phyloP scores from a whole-genome alignment of 345 rosid genomes.

The Adansonia digitata region DNA sequence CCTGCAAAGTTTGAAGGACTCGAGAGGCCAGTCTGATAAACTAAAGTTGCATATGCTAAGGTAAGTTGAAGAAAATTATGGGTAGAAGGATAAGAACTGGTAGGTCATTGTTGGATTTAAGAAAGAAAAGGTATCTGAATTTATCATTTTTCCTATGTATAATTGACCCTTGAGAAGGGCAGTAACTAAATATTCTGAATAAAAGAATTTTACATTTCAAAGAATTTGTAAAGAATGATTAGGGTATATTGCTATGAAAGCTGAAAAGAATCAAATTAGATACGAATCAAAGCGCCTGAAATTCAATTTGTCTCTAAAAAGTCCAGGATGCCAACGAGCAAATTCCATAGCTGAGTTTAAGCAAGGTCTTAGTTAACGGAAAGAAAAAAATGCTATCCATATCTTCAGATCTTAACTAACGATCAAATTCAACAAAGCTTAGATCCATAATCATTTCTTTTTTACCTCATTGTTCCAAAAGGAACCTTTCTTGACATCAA shows the following conservation, averaged over 20 bases:
- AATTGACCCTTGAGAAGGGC: constrained; percentile 15
- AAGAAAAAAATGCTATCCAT: constrained; percentile 32
- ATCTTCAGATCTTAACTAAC: constrained; percentile 29
- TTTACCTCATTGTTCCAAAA: constrained; percentile 25
- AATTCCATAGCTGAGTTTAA: constrained; percentile 25
- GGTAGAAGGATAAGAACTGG: constrained; percentile 27
- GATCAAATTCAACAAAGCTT: constrained; percentile 21
- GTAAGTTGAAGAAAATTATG: constrained; percentile 12
- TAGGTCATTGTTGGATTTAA: constrained; percentile 10
- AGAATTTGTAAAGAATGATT: constrained; percentile 31
- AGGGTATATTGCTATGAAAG: constrained; percentile 20
- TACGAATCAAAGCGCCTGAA: constrained; percentile 27
- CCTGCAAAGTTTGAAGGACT: constrained; percentile 26
- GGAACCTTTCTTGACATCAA: constrained; percentile 19
- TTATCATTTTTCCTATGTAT: constrained; percentile 18
- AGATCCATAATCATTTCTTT: constrained; percentile 24
- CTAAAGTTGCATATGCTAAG: constrained; percentile 30
- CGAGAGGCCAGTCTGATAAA: constrained; percentile 49
- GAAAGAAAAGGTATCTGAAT: constrained; percentile 14
- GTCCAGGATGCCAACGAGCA: constrained; percentile 27
- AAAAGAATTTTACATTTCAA: constrained; percentile 36
- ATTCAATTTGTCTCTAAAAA: constrained; percentile 16
- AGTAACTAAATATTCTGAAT: constrained; percentile 12
- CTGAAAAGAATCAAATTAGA: constrained; percentile 35
- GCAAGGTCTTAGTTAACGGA: constrained; percentile 24